A percentile compares a stretch with the other conserved stretches of the same genome.
These are phyloP conservation scores for Russula abietina DNA, from an alignment of 768 basidiomycete species.

Conservation along the genomic window DNA sequence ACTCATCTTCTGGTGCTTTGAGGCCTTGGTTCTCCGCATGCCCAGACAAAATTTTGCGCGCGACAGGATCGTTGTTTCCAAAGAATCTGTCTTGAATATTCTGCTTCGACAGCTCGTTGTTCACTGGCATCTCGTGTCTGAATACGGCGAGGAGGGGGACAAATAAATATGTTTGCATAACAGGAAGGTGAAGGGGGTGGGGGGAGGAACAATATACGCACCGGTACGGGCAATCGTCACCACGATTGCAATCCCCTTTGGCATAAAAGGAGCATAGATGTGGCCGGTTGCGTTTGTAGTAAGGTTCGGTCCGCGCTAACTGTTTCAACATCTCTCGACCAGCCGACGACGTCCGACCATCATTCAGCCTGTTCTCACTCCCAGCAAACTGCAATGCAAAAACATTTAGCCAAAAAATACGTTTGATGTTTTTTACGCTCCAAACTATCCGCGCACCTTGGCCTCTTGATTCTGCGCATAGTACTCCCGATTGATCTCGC, in stretches of 20 bases:
- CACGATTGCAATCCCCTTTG: slow-evolving; percentile 92
- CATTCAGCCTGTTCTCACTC: slow-evolving; percentile 56
- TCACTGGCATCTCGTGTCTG: slow-evolving; percentile 83
- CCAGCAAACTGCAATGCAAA: slow-evolving; percentile 48
- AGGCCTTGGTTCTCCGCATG: slow-evolving; percentile 80
- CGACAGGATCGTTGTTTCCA: slow-evolving; percentile 90
- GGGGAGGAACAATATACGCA: slow-evolving; percentile 29
- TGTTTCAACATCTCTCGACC: slow-evolving; percentile 97
- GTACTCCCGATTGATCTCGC: slow-evolving; percentile 95
- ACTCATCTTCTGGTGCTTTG: slow-evolving; percentile 81
- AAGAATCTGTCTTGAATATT: slow-evolving; percentile 94
- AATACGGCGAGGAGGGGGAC: background rate
- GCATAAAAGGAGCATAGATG: slow-evolving; percentile 92
- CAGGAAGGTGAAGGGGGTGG: background rate
- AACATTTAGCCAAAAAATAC: too few relatives aligned
- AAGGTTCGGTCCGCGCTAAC: slow-evolving; percentile 90
- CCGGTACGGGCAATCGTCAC: slow-evolving; percentile 87
- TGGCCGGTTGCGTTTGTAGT: slow-evolving; percentile 94
- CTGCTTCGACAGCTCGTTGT: slow-evolving; percentile 82
- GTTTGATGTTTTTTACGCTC: too few relatives aligned
- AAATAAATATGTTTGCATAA: background rate
- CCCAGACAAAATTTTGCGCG: slow-evolving; percentile 76
- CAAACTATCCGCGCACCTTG: slow-evolving; percentile 47
- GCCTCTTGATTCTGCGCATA: slow-evolving; percentile 89
- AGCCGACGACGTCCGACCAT: slow-evolving; percentile 60